phyloP scores from a whole-genome alignment of 352 stramenopile genomes.

The Phytophthora citricola region DNA sequence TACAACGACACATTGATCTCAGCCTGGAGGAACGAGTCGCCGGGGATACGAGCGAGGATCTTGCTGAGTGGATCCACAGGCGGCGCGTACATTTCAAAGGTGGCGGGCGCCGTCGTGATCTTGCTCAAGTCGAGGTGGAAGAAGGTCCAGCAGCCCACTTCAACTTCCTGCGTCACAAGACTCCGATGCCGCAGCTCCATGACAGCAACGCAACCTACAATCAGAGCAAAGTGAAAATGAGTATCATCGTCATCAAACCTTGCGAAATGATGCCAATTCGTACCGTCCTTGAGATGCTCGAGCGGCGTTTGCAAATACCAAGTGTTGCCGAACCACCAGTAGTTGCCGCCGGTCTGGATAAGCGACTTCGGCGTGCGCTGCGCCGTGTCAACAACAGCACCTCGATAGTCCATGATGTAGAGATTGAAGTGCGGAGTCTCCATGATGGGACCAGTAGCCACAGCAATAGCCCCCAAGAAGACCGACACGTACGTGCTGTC shows the following conservation, averaged over 20 bases:
- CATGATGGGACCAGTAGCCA: constrained; percentile 87
- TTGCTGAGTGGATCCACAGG: constrained; percentile 87
- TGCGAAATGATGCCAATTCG: constrained; percentile 8
- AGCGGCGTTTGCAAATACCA: constrained; percentile 88
- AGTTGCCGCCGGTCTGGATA: constrained; percentile 86
- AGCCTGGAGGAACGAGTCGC: constrained; percentile 89
- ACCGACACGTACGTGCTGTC: constrained; percentile 90
- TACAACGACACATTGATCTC: constrained; percentile 90
- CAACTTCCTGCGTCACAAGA: constrained; percentile 83
- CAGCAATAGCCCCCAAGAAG: constrained; percentile 80
- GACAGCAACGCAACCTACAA: constrained; percentile 81
- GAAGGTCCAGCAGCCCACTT: constrained; percentile 91
- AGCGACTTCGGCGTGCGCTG: constrained; percentile 87
- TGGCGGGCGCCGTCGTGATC: constrained; percentile 86
- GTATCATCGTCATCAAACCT: constrained; percentile 1
- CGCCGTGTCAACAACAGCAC: constrained; percentile 68
- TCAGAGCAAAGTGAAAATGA: constrained; percentile 14
- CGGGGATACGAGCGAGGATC: constrained; percentile 84
- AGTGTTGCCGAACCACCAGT: constrained; percentile 91
- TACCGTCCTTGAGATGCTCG: constrained; percentile 89
- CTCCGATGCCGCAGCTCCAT: constrained; percentile 89
- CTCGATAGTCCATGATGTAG: constrained; percentile 84
- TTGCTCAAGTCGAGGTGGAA: constrained; percentile 90
- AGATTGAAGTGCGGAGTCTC: constrained; percentile 89
- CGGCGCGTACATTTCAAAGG: constrained; percentile 90